phyloP scores from a whole-genome alignment of 2,329 filamentous ascomycete species.

The Xylaria sp. region DNA sequence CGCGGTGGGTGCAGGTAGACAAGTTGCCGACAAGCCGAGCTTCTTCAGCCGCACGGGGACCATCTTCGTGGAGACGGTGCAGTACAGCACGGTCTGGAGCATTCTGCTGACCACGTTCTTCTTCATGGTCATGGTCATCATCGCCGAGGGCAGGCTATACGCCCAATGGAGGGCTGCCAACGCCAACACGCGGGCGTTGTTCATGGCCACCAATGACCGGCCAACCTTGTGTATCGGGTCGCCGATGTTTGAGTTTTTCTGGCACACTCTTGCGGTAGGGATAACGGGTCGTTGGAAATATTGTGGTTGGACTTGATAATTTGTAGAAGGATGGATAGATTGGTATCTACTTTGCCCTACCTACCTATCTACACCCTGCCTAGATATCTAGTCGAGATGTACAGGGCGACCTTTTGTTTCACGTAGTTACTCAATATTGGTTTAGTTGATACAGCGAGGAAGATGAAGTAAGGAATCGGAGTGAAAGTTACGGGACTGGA shows the following conservation, averaged over 20 bases:
- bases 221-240: constrained; percentile 13
- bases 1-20: background rate
- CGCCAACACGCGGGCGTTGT: constrained; percentile 26
- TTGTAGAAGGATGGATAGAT: background rate
- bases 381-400: too few relatives aligned
- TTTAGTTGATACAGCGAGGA: background rate
- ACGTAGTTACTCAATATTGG: too few relatives aligned
- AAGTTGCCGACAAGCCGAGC: too few relatives aligned
- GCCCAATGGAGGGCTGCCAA: constrained; percentile 29
- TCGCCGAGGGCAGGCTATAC: constrained; percentile 29
- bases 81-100: background rate
- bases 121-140: constrained; percentile 16
- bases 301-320: too few relatives aligned
- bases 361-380: too few relatives aligned
- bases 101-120: background rate
- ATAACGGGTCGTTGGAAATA: background rate
- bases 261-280: constrained; percentile 19
- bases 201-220: constrained; percentile 8
- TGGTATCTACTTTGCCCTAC: too few relatives aligned
- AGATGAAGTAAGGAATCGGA: background rate
- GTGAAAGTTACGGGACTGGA: background rate
- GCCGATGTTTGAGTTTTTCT: constrained; percentile 28
- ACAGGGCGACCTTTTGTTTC: too few relatives aligned
- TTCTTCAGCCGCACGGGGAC: background rate
- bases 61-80: background rate